Conservation (phyloP, 495 filamentous ascomycete genomes). For the Melanomma pulvis-pyrius region DNA sequence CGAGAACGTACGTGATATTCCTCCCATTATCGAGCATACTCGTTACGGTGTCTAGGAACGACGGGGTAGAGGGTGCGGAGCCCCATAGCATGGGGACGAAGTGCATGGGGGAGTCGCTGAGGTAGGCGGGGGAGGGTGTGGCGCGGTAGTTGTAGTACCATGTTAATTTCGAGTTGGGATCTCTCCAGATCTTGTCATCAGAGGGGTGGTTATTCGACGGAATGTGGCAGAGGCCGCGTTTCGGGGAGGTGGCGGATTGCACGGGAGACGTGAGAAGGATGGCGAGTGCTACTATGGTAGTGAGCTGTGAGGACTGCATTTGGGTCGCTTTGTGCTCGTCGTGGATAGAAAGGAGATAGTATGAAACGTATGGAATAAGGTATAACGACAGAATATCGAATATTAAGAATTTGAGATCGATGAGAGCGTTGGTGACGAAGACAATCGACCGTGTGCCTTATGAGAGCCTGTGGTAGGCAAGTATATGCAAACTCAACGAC, state of each 20-base stretch:
- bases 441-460: too few species aligned
- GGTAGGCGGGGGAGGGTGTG: slow-evolving; percentile 55
- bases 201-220: slow-evolving; percentile 51
- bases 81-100: slow-evolving; percentile 88
- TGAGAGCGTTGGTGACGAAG: too few species aligned
- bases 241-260: slow-evolving; percentile 55
- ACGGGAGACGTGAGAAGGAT: slow-evolving; percentile 41
- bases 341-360: neutral
- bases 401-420: too few species aligned
- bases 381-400: too few species aligned
- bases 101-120: slow-evolving; percentile 52
- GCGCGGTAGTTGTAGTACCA: slow-evolving; percentile 82
- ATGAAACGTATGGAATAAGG: too few species aligned
- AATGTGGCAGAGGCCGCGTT: slow-evolving; percentile 72
- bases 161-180: slow-evolving; percentile 58
- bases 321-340: neutral
- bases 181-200: slow-evolving; percentile 65
- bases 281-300: slow-evolving; percentile 24
- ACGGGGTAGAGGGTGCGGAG: slow-evolving; percentile 46
- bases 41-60: slow-evolving; percentile 57
- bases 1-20: slow-evolving; percentile 67
- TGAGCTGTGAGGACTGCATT: neutral
- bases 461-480: too few species aligned
- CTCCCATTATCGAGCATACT: slow-evolving; percentile 43
- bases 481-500: too few species aligned